These are phyloP conservation scores for Eucalyptus dawsonii DNA, from an alignment of 345 rosid genomes.

Conservation along the genomic window DNA sequence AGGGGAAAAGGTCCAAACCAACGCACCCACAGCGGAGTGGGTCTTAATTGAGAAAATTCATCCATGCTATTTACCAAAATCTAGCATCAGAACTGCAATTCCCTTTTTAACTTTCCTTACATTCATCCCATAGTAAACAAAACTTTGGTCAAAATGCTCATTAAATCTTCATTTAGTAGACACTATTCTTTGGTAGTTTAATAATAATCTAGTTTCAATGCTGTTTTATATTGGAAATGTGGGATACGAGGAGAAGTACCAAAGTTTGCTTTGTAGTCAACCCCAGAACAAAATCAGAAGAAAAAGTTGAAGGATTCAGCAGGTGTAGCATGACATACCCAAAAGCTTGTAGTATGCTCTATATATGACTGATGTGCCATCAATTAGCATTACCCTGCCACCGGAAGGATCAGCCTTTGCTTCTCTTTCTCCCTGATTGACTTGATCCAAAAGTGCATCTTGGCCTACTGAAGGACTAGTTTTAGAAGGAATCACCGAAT, in stretches of 20 bases:
- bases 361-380: constrained; percentile 87
- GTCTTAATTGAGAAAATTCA: not conserved
- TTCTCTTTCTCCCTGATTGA: constrained; percentile 18
- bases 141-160: not conserved
- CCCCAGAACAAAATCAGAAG: not conserved
- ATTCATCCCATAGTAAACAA: not conserved
- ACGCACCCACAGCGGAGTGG: too few relatives aligned
- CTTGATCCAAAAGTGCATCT: constrained; percentile 6
- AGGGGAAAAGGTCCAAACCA: too few relatives aligned
- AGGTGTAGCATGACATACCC: constrained; percentile 25
- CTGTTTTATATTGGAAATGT: not conserved
- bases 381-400: constrained; percentile 89
- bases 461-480: constrained; percentile 5
- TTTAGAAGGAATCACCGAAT: constrained; percentile 8
- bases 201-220: not conserved
- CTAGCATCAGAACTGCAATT: not conserved
- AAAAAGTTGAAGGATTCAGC: not conserved
- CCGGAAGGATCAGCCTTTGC: constrained; percentile 20
- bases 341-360: constrained; percentile 94
- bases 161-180: not conserved
- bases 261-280: not conserved
- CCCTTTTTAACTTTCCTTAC: not conserved
- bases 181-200: not conserved
- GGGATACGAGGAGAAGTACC: not conserved
- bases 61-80: not conserved